phyloP scores from a whole-genome alignment of 805 yeast genomes.

The Kazachstania viticola region DNA sequence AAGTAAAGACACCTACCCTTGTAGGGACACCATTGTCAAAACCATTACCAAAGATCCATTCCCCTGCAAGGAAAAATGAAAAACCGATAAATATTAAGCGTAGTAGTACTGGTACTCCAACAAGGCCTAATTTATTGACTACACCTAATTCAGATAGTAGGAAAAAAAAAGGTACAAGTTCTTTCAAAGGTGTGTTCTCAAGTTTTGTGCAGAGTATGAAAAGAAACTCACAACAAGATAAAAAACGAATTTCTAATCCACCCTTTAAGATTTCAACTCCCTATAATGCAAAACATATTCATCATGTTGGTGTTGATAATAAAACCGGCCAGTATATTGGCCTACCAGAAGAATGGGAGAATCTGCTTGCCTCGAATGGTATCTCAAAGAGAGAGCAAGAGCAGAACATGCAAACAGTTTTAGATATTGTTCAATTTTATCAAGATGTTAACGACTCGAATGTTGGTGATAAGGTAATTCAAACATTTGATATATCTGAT shows the following conservation, averaged over 20 bases:
- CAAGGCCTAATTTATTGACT: neutral
- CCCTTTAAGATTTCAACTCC: constrained; percentile 71
- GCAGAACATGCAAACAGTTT: constrained; percentile 85
- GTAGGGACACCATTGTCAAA: neutral
- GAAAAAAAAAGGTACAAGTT: constrained; percentile 13
- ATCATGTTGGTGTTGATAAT: constrained; percentile 83
- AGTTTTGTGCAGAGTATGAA: constrained; percentile 30
- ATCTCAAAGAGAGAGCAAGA: constrained; percentile 77
- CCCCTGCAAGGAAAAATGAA: neutral
- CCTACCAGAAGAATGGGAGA: constrained; percentile 84
- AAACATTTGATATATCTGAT: constrained; percentile 18
- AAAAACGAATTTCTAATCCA: constrained; percentile 6
- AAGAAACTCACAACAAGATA: constrained; percentile 21
- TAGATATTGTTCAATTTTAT: constrained; percentile 77
- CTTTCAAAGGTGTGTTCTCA: constrained; percentile 45
- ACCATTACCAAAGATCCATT: constrained; percentile 1
- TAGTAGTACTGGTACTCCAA: neutral
- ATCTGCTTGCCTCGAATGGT: constrained; percentile 70
- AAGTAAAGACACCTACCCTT: neutral
- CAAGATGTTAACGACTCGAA: constrained; percentile 37
- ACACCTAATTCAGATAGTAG: neutral
- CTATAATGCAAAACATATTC: constrained; percentile 73
- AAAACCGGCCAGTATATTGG: constrained; percentile 79
- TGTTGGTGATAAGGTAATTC: constrained; percentile 28
- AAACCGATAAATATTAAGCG: neutral